Conservation (phyloP, 2,329 filamentous ascomycete genomes). For the Xylaria sp. region DNA sequence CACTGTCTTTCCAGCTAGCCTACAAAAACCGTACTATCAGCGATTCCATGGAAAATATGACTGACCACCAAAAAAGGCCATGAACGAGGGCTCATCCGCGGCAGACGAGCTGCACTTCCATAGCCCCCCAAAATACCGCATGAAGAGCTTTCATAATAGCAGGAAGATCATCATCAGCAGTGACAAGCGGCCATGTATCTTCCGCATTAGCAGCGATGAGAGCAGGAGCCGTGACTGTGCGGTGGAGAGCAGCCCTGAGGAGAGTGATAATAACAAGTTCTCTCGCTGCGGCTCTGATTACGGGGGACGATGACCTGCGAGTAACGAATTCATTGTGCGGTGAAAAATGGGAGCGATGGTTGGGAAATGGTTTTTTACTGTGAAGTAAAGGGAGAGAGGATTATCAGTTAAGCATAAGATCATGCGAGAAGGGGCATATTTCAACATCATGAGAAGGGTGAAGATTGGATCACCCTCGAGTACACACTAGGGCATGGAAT, state of each 20-base stretch:
- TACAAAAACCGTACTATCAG: too few relatives aligned
- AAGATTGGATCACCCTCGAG: not conserved
- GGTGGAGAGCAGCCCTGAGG: not conserved
- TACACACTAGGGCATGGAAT: not conserved
- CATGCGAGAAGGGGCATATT: not conserved
- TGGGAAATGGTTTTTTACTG: too few relatives aligned
- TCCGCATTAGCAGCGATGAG: not conserved
- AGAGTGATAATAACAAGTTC: not conserved
- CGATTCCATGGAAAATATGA: too few relatives aligned
- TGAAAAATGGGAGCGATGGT: too few relatives aligned
- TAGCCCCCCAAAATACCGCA: not conserved
- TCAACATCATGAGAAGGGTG: not conserved
- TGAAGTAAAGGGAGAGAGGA: too few relatives aligned
- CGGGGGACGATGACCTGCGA: not conserved
- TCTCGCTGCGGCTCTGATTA: not conserved
- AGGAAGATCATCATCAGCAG: not conserved
- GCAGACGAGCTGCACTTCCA: not conserved
- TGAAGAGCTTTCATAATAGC: not conserved
- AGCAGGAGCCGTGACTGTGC: not conserved
- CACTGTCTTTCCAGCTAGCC: too few relatives aligned
- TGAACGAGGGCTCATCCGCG: conserved; percentile 45
- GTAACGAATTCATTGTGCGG: too few relatives aligned
- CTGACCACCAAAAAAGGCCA: not conserved
- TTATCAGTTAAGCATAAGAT: too few relatives aligned
- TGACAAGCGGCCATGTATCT: not conserved